Percentiles rank a stretch among this genome's conserved stretches.
phyloP scores from a whole-genome alignment of 1,139 yeast genomes.

The Ogataea hybrid region DNA sequence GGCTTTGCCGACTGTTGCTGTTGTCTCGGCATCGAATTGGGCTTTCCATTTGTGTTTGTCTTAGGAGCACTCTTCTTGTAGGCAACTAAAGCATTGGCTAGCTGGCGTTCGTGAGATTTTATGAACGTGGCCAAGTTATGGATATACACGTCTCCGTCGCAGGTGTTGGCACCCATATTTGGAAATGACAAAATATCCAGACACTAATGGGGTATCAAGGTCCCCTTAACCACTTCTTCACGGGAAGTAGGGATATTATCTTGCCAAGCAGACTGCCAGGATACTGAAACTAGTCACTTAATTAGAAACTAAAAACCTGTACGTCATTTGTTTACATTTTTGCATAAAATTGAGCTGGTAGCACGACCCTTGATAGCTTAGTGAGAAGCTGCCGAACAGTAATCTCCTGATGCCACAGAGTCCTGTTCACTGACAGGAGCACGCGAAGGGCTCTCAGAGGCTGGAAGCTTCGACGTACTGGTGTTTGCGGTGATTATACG shows the following conservation, averaged over 20 bases:
- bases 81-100: constrained; percentile 35
- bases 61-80: constrained; percentile 30
- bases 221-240: constrained; percentile 9
- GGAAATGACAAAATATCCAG: not conserved
- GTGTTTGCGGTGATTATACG: constrained; percentile 32
- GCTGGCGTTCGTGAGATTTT: constrained; percentile 37
- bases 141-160: constrained; percentile 39
- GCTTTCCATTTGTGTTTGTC: constrained; percentile 7
- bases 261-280: not conserved
- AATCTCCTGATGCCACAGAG: constrained; percentile 16
- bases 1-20: constrained; percentile 48
- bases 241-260: constrained; percentile 3
- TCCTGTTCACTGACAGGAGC: constrained; percentile 15
- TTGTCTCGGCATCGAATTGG: constrained; percentile 29
- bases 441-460: constrained; percentile 5
- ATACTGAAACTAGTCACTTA: not conserved
- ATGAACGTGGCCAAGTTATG: constrained; percentile 38
- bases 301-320: constrained; percentile 7
- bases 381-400: constrained; percentile 16
- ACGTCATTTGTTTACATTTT: constrained; percentile 14
- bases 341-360: constrained; percentile 3
- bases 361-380: constrained; percentile 12
- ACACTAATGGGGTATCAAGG: not conserved
- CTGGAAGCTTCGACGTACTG: constrained; percentile 10
- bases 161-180: constrained; percentile 30